A percentile compares a stretch with the other conserved stretches of the same genome.
Evolutionary conservation across 345 rosid genomes (phyloP).

Genomic region (Sonneratia caseolaris): DNA sequence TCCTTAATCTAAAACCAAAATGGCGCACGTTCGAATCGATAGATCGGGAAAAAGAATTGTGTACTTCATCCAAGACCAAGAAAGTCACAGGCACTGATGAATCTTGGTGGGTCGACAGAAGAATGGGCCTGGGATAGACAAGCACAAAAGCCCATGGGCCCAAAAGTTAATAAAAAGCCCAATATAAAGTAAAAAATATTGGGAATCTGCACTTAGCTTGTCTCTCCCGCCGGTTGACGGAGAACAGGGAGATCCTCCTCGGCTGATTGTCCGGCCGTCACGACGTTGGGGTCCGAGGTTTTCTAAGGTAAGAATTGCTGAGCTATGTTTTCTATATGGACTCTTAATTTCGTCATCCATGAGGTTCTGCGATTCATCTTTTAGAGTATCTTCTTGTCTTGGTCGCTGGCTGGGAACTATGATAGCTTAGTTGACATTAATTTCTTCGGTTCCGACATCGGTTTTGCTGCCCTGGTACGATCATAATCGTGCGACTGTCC

Average conservation of each 20-base stretch:
- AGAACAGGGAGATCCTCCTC: neutral
- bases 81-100: too few species aligned
- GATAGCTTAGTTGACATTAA: neutral
- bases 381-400: neutral
- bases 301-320: neutral
- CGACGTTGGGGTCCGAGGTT: neutral
- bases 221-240: constrained; percentile 2
- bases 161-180: too few species aligned
- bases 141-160: too few species aligned
- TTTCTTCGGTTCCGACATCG: neutral
- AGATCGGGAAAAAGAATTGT: too few species aligned
- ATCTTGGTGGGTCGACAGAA: too few species aligned
- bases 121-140: too few species aligned
- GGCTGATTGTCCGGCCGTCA: neutral
- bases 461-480: neutral
- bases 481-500: neutral
- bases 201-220: too few species aligned
- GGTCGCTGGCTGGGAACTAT: neutral
- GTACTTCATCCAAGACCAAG: too few species aligned
- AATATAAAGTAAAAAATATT: too few species aligned
- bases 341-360: neutral
- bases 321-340: neutral
- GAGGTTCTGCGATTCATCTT: neutral
- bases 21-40: too few species aligned
- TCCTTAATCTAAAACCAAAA: too few species aligned